phyloP scores from a whole-genome alignment of 768 basidiomycete genomes.

The Chalciporus chontae region DNA sequence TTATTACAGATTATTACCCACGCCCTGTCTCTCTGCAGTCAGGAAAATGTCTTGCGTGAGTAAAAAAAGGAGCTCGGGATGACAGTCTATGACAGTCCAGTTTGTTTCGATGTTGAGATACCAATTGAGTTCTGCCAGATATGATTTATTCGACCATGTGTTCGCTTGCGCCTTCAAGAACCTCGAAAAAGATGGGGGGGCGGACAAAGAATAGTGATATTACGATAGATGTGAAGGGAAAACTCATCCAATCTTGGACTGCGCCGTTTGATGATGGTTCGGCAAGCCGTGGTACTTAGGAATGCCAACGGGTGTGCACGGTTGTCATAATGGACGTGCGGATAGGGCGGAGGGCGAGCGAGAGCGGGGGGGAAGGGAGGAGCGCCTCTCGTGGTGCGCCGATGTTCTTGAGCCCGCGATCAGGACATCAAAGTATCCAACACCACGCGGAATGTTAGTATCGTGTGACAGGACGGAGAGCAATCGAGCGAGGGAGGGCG shows the following conservation, averaged over 20 bases:
- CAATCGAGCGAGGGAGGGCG: too few species aligned
- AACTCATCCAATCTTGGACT: not conserved
- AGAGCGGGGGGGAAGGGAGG: not conserved
- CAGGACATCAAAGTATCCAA: not conserved
- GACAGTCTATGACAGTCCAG: not conserved
- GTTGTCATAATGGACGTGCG: not conserved
- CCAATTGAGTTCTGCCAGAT: conserved; percentile 17
- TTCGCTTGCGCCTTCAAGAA: not conserved
- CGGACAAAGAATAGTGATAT: not conserved
- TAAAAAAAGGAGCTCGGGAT: not conserved
- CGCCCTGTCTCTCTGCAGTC: too few species aligned
- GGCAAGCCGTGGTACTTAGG: not conserved
- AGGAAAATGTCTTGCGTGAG: conserved; percentile 13
- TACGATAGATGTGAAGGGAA: not conserved
- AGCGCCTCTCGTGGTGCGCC: not conserved
- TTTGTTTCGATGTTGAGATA: not conserved
- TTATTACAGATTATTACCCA: not conserved
- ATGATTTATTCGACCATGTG: conserved; percentile 16
- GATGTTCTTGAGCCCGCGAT: not conserved
- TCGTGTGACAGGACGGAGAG: not conserved
- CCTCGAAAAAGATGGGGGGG: not conserved
- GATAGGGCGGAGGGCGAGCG: not conserved
- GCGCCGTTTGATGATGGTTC: not conserved
- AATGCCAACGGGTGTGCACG: not conserved
- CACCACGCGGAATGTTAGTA: not conserved